Base-by-base conservation (phyloP, 164 flowering plant species). In the Cinnamomum chago region DNA sequence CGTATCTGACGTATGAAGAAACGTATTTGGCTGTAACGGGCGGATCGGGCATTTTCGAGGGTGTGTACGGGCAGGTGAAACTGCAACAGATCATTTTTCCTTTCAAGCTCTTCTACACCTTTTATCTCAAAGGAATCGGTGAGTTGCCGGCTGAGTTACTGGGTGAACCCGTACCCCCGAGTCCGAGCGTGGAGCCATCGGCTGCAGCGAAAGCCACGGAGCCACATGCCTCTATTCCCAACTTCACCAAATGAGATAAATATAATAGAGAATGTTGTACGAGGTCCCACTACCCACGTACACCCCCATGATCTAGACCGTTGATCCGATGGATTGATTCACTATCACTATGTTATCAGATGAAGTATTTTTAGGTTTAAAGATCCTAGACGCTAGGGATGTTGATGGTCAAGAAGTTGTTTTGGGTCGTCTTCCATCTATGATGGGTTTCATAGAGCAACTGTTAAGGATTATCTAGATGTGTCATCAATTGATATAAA, bases 191-290 rank as follows among this genome's bases (percentile, higher is more conserved):
- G 25, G 89, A 86, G 71, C 89, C 95, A 1, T 62, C 88, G 1
- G 83, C 91, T 3, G 91, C 89, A 23, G 95, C 95, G 24, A 90
- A 87, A 76, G 92, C 90, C 15, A 13, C 74, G 23, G 87, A 86
- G 83, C 78, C 89, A 24, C 79, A 75, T 0, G 92, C 85, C 24
- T 40, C 73, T 23, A 50, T 88, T 64, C 28, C 78, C 2, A 87
- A 87, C 78, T 90, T 55, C 64, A 74, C 76, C 40, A 68, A 67
- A 23, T 74, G 70, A 66, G 15, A 40, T 7, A 40, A 40, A 5
- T 30, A 30, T 30, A 5, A 30, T 40, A 40, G 10, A 40, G 47
- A 40, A 40, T 9, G 47, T 40, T 9, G 47, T 7, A 40, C 47
- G 9, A 40, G 47, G 47, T 40, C 47, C 47, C 11, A 40, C 9